Conservation (phyloP, 352 stramenopile species). For the Plasmopara halstedii region DNA sequence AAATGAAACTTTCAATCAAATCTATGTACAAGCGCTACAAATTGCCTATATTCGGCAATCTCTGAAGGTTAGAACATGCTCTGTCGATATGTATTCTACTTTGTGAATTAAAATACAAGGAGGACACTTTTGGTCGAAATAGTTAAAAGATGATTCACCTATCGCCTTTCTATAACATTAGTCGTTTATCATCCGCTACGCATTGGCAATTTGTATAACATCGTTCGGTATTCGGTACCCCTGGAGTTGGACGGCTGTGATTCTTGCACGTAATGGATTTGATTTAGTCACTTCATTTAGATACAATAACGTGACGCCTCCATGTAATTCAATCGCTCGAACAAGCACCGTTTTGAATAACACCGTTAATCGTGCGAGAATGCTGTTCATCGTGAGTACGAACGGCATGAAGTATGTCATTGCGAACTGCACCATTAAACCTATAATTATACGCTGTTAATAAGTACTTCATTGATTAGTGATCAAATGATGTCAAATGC, state of each 20-base stretch:
- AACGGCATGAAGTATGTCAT: slow-evolving; percentile 88
- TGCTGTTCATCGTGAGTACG: slow-evolving; percentile 66
- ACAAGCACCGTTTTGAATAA: slow-evolving; percentile 60
- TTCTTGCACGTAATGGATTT: slow-evolving; percentile 66
- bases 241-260: slow-evolving; percentile 60
- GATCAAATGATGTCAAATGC: background rate
- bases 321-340: slow-evolving; percentile 54
- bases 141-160: no score
- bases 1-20: no score
- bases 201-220: slow-evolving; percentile 48
- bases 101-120: background rate
- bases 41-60: slow-evolving; percentile 9
- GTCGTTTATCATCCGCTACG: no score
- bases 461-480: background rate
- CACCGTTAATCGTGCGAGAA: slow-evolving; percentile 52
- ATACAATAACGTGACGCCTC: slow-evolving; percentile 62
- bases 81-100: background rate
- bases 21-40: slow-evolving; percentile 1
- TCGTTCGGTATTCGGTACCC: slow-evolving; percentile 50
- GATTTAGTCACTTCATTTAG: slow-evolving; percentile 72
- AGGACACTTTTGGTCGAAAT: no score
- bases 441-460: slow-evolving; percentile 15
- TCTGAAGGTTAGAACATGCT: no score
- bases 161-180: background rate
- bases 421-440: slow-evolving; percentile 57